These are phyloP conservation scores for Sanghuangporus weigelae DNA, from an alignment of 1,284 basidiomycete genomes.

Conservation along the genomic window DNA sequence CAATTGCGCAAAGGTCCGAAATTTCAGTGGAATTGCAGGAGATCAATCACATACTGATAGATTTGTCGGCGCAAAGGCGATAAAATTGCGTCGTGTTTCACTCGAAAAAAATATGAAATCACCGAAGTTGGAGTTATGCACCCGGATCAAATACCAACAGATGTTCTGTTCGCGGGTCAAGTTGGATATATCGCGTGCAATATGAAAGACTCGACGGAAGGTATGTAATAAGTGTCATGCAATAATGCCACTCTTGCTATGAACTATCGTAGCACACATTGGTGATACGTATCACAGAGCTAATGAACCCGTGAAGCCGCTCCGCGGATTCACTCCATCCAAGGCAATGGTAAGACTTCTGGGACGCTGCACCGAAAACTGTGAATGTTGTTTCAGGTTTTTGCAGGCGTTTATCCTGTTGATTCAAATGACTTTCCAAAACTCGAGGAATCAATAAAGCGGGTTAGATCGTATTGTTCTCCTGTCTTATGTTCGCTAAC, in stretches of 20 bases:
- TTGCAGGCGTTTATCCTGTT: conserved; percentile 92
- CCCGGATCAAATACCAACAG: conserved; percentile 78
- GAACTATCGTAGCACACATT: conserved; percentile 60
- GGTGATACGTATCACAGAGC: conserved; percentile 89
- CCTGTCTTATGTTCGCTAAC: conserved; percentile 7
- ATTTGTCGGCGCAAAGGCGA: conserved; percentile 66
- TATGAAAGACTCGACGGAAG: conserved; percentile 98
- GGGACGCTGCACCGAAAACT: background rate
- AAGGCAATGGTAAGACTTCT: conserved; percentile 81
- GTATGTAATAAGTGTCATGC: conserved; percentile 34
- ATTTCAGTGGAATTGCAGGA: background rate
- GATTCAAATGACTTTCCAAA: conserved; percentile 90
- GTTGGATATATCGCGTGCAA: conserved; percentile 91
- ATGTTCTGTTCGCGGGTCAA: conserved; percentile 76
- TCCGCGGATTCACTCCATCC: conserved; percentile 90
- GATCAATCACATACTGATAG: background rate
- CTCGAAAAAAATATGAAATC: conserved; percentile 89
- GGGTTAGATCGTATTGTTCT: conserved; percentile 45
- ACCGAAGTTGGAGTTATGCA: conserved; percentile 90
- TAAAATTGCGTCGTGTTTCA: conserved; percentile 82
- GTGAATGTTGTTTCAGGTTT: conserved; percentile 58
- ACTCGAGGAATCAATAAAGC: conserved; percentile 92
- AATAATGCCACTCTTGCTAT: background rate
- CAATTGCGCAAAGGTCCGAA: conserved; percentile 40
- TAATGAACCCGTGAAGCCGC: conserved; percentile 72